Evolutionary conservation across 371 early-diverging fungal species (phyloP), one percentile per base, ranked within the genome.

Genomic region (Zychaea mexicana): DNA sequence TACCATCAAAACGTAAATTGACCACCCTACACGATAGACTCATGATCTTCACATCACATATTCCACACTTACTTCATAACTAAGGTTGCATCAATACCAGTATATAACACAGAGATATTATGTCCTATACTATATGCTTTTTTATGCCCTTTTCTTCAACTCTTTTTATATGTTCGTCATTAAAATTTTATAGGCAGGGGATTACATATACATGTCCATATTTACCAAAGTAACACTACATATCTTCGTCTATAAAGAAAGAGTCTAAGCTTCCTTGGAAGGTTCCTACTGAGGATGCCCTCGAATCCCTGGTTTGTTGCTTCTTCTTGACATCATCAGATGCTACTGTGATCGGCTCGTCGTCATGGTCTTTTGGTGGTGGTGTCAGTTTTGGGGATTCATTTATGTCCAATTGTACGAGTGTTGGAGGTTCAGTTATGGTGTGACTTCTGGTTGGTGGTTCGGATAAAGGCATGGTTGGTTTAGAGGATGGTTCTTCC

Each of bases 191-290:
- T n/a, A n/a, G n/a, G n/a, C n/a, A n/a, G n/a, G n/a, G n/a, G n/a
- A n/a, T n/a, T 24, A 9, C 24, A 19, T 49, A 19, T 47, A 19
- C 24, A 19, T 8, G 4, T 49, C 10, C 9, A 49, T 22, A 49
- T 49, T 4, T 24, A 24, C 24, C 2, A 19, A 22, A 49, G 6
- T 9, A 13, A 15, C 2, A 42, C 28, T 64, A 65, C 15, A 60
- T 38, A 46, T 75, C 68, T 57, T 76, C 74, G 46, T 77, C 77
- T 59, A 71, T 66, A 36, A 78, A 78, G 56, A 78, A 78, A 3
- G 78, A 78, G 60, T 78, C 78, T 30, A 78, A 52, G 59, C 73
- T 73, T 7, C 68, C 68, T 26, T 68, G 59, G 26, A 52, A 27
- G 5, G 67, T 53, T 24, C 57, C 46, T 21, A 56, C 13, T 2